phyloP scores from a whole-genome alignment of 2,329 filamentous ascomycete species.

The Fusarium subglutinans region DNA sequence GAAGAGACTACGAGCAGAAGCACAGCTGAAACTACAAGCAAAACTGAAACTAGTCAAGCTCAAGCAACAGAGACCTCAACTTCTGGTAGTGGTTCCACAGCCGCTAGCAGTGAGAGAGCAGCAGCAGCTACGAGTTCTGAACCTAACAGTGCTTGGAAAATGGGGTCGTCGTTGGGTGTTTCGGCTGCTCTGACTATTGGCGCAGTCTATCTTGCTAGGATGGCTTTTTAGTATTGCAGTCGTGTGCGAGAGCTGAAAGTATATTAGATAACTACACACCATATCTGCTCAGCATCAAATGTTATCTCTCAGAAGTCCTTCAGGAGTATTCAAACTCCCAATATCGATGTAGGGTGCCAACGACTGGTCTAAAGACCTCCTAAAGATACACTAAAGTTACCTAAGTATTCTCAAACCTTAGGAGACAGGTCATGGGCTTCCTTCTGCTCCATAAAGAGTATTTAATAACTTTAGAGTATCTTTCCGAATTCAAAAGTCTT shows the following conservation, averaged over 20 bases:
- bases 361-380: not conserved
- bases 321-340: not conserved
- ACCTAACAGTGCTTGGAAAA: not conserved
- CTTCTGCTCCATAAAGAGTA: accelerated
- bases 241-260: accelerated
- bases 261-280: accelerated
- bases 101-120: not conserved
- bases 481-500: not conserved
- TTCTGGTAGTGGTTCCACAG: not conserved
- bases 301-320: no score
- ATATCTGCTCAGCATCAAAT: accelerated
- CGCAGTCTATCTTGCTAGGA: not conserved
- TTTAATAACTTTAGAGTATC: accelerated
- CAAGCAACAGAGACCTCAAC: not conserved
- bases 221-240: not conserved
- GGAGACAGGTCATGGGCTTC: accelerated
- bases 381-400: not conserved
- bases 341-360: not conserved
- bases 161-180: not conserved
- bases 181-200: not conserved
- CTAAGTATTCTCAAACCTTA: not conserved
- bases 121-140: not conserved
- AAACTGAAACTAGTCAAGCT: no score
- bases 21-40: not conserved
- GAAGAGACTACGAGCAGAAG: not conserved